These are phyloP conservation scores for Rubroboletus satanas DNA, from an alignment of 768 basidiomycete species.

Conservation along the genomic window DNA sequence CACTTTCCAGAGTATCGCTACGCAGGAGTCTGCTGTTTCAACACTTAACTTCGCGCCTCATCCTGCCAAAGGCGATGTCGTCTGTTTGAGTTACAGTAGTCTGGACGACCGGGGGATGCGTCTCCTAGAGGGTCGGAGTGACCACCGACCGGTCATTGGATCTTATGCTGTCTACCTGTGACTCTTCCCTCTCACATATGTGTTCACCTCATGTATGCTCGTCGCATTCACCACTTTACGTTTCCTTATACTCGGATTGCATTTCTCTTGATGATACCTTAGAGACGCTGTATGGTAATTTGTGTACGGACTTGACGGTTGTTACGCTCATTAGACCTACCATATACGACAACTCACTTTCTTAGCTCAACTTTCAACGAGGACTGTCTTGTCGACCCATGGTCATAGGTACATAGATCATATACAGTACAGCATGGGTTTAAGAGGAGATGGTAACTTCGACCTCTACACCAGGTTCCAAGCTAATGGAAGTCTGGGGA, in stretches of 20 bases:
- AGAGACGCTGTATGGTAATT: constrained; percentile 13
- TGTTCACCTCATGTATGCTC: constrained; percentile 9
- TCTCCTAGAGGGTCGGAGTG: constrained; percentile 70
- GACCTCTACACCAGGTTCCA: constrained; percentile 99
- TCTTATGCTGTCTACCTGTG: constrained; percentile 67
- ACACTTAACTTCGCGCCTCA: constrained; percentile 21
- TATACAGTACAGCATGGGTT: constrained; percentile 13
- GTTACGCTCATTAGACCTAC: constrained; percentile 11
- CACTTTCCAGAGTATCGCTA: constrained; percentile 27
- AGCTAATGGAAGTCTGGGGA: constrained; percentile 88
- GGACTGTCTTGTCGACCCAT: not conserved
- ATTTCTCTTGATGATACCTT: constrained; percentile 18
- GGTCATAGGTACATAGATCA: not conserved
- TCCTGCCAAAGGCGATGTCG: constrained; percentile 62
- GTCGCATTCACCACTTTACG: constrained; percentile 4
- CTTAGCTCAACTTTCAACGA: not conserved
- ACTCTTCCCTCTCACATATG: constrained; percentile 8
- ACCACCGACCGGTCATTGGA: constrained; percentile 84
- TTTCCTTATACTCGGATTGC: constrained; percentile 1
- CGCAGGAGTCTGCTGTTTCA: constrained; percentile 23
- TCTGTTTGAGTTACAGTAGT: constrained; percentile 68
- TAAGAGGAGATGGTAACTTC: constrained; percentile 92
- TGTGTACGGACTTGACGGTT: constrained; percentile 10
- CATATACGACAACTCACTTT: constrained; percentile 2
- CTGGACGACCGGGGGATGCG: constrained; percentile 75